Evolutionary conservation across 768 basidiomycete species (phyloP).

Genomic region (Boletellus sp.): DNA sequence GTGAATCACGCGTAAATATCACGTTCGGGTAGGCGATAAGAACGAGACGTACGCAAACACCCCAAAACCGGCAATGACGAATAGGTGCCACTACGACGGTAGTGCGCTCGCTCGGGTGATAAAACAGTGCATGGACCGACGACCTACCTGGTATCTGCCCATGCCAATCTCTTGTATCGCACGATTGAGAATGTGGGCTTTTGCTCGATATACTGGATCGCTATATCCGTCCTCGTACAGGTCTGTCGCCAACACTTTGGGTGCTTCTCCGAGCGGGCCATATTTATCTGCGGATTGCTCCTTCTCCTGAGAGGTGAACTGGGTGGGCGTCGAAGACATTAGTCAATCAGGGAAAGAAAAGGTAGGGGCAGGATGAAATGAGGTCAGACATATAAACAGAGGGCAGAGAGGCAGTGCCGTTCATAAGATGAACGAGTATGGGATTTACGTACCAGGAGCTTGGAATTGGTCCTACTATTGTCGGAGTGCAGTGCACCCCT

Average conservation of each 20-base stretch:
- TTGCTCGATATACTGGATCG: conserved; percentile 48
- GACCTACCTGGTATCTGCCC: conserved; percentile 50
- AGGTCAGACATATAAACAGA: too few relatives aligned
- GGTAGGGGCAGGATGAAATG: too few relatives aligned
- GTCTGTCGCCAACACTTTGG: conserved; percentile 13
- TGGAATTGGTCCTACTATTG: too few relatives aligned
- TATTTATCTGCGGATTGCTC: neutral
- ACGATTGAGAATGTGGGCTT: conserved; percentile 44
- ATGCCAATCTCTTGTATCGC: conserved; percentile 52
- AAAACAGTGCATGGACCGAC: too few relatives aligned
- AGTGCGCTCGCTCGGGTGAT: neutral
- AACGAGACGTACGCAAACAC: conserved; percentile 36
- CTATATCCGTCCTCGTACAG: conserved; percentile 34
- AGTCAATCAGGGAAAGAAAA: too few relatives aligned
- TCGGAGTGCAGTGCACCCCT: too few relatives aligned
- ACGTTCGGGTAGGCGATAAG: too few relatives aligned
- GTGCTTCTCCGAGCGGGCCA: neutral
- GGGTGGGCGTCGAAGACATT: too few relatives aligned
- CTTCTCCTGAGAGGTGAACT: too few relatives aligned
- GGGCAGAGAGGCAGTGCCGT: too few relatives aligned
- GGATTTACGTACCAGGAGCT: too few relatives aligned
- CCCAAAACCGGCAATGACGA: conserved; percentile 39
- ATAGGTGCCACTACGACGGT: conserved; percentile 34
- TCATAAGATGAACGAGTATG: too few relatives aligned
- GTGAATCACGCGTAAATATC: conserved; percentile 19